These are phyloP conservation scores for Tylopilus subfusipes DNA, from an alignment of 768 basidiomycete genomes.

Conservation along the genomic window DNA sequence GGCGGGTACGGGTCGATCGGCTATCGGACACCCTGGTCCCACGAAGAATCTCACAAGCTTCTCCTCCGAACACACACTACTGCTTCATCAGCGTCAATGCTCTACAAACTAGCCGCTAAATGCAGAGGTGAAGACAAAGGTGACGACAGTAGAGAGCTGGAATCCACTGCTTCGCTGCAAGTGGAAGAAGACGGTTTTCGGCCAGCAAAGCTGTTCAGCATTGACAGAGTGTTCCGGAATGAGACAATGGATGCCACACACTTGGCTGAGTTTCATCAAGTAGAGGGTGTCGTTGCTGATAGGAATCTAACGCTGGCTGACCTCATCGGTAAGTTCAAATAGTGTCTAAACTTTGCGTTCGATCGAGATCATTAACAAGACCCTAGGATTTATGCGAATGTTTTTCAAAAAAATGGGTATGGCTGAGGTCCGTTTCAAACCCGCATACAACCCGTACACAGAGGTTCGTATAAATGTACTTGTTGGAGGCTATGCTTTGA, in stretches of 20 bases:
- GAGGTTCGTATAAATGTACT: constrained; percentile 50
- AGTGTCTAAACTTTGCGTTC: not conserved
- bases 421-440: constrained; percentile 92
- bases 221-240: constrained; percentile 97
- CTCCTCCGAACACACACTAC: constrained; percentile 97
- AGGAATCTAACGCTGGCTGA: constrained; percentile 89
- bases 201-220: constrained; percentile 93
- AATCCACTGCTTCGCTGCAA: constrained; percentile 7
- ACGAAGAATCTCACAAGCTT: constrained; percentile 87
- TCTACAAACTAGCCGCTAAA: constrained; percentile 87
- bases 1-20: constrained; percentile 91
- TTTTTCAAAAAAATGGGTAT: constrained; percentile 99
- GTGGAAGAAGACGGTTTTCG: constrained; percentile 68
- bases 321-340: constrained; percentile 68
- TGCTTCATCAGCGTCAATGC: constrained; percentile 88
- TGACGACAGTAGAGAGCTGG: constrained; percentile 30
- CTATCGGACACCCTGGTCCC: constrained; percentile 96
- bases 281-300: constrained; percentile 99
- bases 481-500: not conserved
- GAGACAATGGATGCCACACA: constrained; percentile 99
- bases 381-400: constrained; percentile 91
- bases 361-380: not conserved
- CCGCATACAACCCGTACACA: constrained; percentile 97
- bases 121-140: constrained; percentile 58
- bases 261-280: constrained; percentile 98